Evolutionary conservation across 306 rosid species (phyloP), one percentile per base, ranked within the genome.

Genomic region (Dryas drummondii): DNA sequence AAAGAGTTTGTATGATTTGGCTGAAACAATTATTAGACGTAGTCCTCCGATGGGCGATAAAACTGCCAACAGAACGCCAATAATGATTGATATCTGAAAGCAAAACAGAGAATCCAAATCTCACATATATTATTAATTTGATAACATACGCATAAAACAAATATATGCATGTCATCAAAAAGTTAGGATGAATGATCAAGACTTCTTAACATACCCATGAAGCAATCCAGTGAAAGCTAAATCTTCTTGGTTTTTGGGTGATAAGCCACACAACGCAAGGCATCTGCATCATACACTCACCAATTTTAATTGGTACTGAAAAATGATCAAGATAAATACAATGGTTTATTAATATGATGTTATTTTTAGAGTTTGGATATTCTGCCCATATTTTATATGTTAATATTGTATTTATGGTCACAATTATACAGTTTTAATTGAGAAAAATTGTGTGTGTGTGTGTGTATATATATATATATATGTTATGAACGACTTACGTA

Each of bases 41-140:
- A 80, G 17, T 80, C 97, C 93, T 78, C 97, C 93, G 15, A 88
- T 72, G 0, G 94, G 93, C 48, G 97, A 84, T 41, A 86, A 12
- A 4, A 44, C 0, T 9, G 89, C 84, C 62, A 91, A 82, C 41
- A 62, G 0, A 53, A 58, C 0, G 0, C 93, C 92, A 27, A 77
- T 0, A 27, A 66, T 3, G 1, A 74, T 52, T 6, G 87, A 71
- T 37, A 13, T 0, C 90, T 91, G 89, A 22, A 57, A 78, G 19
- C 15, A 14, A 66, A 48, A 3, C 13, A 26, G 15, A 79, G 5
- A 37, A 22, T 12, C 9, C 16, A 58, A 49, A 32, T 9, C 37
- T 32, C 37, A 32, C 37, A 32, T 32, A 2, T 32, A 32, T 32
- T 32, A 32, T 32, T 32, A 32, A 60, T 66, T 9, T 45, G 16